phyloP scores from a whole-genome alignment of 495 filamentous ascomycete species.

The Podospora anserina region DNA sequence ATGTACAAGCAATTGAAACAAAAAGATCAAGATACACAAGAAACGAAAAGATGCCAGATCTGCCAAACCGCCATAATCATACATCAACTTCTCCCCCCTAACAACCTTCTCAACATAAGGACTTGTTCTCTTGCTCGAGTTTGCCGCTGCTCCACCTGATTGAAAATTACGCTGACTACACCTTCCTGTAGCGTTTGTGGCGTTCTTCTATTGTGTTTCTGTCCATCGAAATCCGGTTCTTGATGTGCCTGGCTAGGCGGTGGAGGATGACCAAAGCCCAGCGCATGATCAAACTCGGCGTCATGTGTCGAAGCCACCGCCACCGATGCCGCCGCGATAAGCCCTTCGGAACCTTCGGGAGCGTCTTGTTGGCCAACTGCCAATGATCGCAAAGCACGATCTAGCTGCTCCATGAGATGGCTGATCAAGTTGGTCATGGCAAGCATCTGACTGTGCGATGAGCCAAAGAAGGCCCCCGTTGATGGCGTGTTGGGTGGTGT shows the following conservation, averaged over 20 bases:
- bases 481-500: background rate
- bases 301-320: background rate
- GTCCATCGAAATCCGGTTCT: background rate
- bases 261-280: background rate
- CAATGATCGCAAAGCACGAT: background rate
- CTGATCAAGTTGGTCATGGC: constrained; percentile 15
- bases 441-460: background rate
- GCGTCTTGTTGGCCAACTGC: background rate
- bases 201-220: background rate
- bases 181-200: background rate
- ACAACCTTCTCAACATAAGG: background rate
- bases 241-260: background rate
- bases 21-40: background rate
- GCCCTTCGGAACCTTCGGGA: background rate
- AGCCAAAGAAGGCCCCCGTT: background rate
- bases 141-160: background rate
- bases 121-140: background rate
- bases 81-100: background rate
- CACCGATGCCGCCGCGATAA: background rate
- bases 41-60: background rate
- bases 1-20: background rate
- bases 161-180: background rate
- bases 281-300: background rate
- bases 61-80: background rate
- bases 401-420: constrained; percentile 9